Evolutionary conservation across 352 stramenopile genomes (phyloP).

Genomic region (Phytophthora europaea): DNA sequence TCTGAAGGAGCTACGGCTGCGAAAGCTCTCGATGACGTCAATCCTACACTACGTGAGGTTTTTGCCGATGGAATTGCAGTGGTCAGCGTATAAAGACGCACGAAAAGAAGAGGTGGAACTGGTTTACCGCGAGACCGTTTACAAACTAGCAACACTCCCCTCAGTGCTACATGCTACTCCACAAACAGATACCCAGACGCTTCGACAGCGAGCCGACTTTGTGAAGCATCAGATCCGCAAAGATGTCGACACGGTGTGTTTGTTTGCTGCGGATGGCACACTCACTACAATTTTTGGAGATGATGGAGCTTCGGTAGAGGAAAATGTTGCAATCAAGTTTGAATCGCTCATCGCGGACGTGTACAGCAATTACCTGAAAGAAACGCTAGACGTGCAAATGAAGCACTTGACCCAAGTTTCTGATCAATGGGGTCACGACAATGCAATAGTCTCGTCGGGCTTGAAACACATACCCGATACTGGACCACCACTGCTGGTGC

Average conservation of each 20-base stretch:
- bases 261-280: constrained; percentile 70
- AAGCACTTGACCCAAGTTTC: constrained; percentile 58
- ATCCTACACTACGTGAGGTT: constrained; percentile 79
- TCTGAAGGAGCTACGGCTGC: constrained; percentile 60
- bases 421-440: constrained; percentile 73
- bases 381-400: constrained; percentile 70
- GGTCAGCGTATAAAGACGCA: constrained; percentile 71
- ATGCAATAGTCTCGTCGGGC: constrained; percentile 32
- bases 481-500: constrained; percentile 21
- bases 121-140: constrained; percentile 48
- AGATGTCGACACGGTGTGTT: constrained; percentile 77
- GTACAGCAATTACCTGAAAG: constrained; percentile 61
- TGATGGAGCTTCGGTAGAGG: constrained; percentile 57
- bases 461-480: constrained; percentile 19
- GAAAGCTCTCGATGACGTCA: constrained; percentile 61
- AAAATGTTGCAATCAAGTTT: constrained; percentile 67
- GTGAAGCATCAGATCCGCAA: constrained; percentile 80
- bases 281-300: constrained; percentile 81
- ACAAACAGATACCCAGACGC: constrained; percentile 29
- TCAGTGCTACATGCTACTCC: constrained; percentile 1
- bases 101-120: constrained; percentile 65
- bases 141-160: constrained; percentile 13
- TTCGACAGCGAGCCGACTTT: constrained; percentile 75
- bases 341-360: constrained; percentile 69
- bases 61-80: constrained; percentile 67